These are phyloP conservation scores for Rutstroemia sp. DNA, from an alignment of 2,329 filamentous ascomycete genomes.

Conservation along the genomic window DNA sequence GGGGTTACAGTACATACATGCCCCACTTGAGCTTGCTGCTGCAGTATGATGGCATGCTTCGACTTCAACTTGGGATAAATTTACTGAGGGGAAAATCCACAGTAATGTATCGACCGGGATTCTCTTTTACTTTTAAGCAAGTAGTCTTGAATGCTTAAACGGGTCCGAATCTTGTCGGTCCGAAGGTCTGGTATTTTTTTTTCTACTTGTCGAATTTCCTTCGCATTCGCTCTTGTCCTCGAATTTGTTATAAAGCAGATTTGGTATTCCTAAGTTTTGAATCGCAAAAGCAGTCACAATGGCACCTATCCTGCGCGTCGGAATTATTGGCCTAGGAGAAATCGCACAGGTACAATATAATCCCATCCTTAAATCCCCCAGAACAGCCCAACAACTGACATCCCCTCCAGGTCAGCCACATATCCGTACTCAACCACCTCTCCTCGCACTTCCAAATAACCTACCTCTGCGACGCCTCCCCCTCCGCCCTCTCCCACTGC, in stretches of 20 bases:
- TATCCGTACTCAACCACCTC: slow-evolving; percentile 38
- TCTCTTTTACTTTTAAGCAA: neutral
- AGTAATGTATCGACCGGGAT: too few relatives aligned
- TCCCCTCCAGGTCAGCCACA: slow-evolving; percentile 35
- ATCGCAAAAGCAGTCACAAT: too few relatives aligned
- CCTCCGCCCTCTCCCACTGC: slow-evolving; percentile 34
- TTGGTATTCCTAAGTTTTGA: too few relatives aligned
- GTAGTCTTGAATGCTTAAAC: neutral
- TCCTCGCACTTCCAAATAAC: slow-evolving; percentile 22
- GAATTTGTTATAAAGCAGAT: too few relatives aligned
- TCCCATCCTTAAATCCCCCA: neutral
- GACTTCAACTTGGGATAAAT: too few relatives aligned
- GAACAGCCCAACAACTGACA: neutral
- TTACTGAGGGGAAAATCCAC: too few relatives aligned
- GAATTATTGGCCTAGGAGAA: slow-evolving; percentile 37
- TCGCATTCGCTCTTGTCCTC: neutral
- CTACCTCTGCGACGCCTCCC: slow-evolving; percentile 35
- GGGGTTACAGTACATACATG: too few relatives aligned
- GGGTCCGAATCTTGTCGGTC: too few relatives aligned
- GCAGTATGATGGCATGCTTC: too few relatives aligned
- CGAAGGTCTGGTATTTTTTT: neutral
- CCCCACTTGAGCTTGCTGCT: too few relatives aligned
- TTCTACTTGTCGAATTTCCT: neutral
- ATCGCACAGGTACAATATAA: slow-evolving; percentile 32
- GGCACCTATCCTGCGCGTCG: slow-evolving; percentile 12